A percentile compares a stretch with the other conserved stretches of the same genome.
Evolutionary conservation across 768 basidiomycete genomes (phyloP).

Genomic region (Tubosaeta sp.): DNA sequence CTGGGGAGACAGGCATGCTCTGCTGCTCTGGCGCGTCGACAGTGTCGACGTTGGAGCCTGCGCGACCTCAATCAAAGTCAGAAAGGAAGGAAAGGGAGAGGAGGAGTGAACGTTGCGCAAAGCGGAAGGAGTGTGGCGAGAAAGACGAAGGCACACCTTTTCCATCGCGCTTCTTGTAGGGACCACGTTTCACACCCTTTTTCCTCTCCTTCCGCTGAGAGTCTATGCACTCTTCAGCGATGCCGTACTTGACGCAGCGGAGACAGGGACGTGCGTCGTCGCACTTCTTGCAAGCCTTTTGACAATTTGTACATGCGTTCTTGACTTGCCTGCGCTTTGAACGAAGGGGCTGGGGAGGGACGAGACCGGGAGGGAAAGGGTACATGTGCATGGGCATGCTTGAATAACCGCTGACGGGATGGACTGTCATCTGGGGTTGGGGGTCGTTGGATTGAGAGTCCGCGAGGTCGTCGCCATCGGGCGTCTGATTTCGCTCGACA

Average conservation of each 20-base stretch:
- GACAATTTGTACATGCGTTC: constrained; percentile 88
- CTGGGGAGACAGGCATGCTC: constrained; percentile 40
- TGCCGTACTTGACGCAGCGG: constrained; percentile 88
- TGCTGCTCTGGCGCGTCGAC: constrained; percentile 42
- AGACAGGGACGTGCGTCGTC: constrained; percentile 90
- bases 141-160: constrained; percentile 57
- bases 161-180: constrained; percentile 95
- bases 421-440: constrained; percentile 49
- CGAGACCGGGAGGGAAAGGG: constrained; percentile 51
- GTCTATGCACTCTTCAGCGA: constrained; percentile 82
- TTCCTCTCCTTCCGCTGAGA: constrained; percentile 91
- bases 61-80: constrained; percentile 52
- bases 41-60: constrained; percentile 50
- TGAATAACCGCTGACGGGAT: constrained; percentile 45
- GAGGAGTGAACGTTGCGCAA: constrained; percentile 11
- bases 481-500: constrained; percentile 37
- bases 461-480: constrained; percentile 38
- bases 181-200: constrained; percentile 81
- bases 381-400: constrained; percentile 67
- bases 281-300: constrained; percentile 90
- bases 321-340: constrained; percentile 86
- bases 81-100: constrained; percentile 25
- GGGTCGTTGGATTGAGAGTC: constrained; percentile 33
- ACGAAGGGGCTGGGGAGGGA: constrained; percentile 48
- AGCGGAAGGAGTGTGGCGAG: constrained; percentile 18